Base-by-base conservation (phyloP, 2,329 filamentous ascomycete species). In the Blastomyces percursus region DNA sequence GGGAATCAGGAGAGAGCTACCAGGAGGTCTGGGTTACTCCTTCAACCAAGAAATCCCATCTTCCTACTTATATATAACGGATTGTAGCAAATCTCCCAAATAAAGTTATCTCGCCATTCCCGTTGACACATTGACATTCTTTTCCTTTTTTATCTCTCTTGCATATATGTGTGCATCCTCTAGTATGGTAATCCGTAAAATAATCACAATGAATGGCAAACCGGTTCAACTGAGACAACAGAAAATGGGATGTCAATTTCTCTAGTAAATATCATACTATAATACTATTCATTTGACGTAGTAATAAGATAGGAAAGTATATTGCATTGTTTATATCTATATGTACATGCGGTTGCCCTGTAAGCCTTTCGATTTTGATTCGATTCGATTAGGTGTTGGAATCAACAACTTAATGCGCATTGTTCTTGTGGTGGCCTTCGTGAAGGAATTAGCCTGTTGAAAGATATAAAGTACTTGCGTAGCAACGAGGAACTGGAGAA, bases 401-500 rank as follows among this genome's bases (percentile, higher is more conserved):
- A 44, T 24, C 57, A 65, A 63, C 66, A 64, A 65, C 75, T 82
- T 95, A 99, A 84, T 99, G 94, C 72, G 91, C 90, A 80, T 99
- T 95, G 89, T 99, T 97, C 90, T 99, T 99, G 89, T 97, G 93
- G 86, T 99, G 93, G 73, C 94, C 94, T 99, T 71, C 61, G 61
- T 55, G 7, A 32, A 16, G 46, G 32, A n/a, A 38, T 21, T 60
- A 58, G 66, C 61, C 66, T 64, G 56, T 60, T 46, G 61, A 42
- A 30, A 7, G 30, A 30, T 46, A 9, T 46, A 9, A 14, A 14
- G 24, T 24, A 27, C 12, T 48, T 48, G 16, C 27, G n/a, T 35
- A n/a, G 30, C n/a, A 35, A 48, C 50, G 50, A 51, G 50, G 50
- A 2, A 86, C 90, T 79, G 50, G 40, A 38, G 50, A 2, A 86